phyloP scores from a whole-genome alignment of 208 protist species.

The Trichomonas gallinae region DNA sequence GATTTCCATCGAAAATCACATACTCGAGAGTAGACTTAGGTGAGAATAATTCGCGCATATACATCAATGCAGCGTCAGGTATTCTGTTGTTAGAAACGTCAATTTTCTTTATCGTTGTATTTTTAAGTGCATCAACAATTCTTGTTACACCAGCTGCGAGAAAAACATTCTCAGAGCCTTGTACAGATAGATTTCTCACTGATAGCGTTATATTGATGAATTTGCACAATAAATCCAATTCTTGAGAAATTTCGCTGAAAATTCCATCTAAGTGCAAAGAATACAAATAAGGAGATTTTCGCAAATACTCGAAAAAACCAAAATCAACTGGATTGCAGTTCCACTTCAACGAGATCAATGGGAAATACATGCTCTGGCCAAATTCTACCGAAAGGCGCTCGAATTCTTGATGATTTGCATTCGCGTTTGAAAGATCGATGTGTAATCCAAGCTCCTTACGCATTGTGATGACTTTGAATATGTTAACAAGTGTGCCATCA shows the following conservation, averaged over 20 bases:
- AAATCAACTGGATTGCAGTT: not conserved
- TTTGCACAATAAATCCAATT: not conserved
- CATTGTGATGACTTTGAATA: not conserved
- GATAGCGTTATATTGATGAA: not conserved
- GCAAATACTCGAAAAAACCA: not conserved
- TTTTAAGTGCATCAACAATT: not conserved
- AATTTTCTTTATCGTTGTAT: not conserved
- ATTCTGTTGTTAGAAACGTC: not conserved
- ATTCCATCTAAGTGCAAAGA: not conserved
- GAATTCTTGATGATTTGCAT: not conserved
- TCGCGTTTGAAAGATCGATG: not conserved
- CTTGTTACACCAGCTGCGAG: not conserved
- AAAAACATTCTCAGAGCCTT: not conserved
- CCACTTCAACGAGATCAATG: not conserved
- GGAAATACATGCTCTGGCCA: not conserved
- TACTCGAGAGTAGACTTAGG: not conserved
- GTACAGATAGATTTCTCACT: not conserved
- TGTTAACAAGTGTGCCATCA: not conserved
- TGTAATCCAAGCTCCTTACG: not conserved
- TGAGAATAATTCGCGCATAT: not conserved
- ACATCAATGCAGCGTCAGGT: not conserved
- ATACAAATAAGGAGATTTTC: not conserved
- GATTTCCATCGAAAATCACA: not conserved
- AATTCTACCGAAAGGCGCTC: not conserved
- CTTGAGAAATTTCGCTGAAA: not conserved